Evolutionary conservation across 805 yeast species (phyloP), one percentile per base, ranked within the genome.

Genomic region (Kuraishia hungarica): DNA sequence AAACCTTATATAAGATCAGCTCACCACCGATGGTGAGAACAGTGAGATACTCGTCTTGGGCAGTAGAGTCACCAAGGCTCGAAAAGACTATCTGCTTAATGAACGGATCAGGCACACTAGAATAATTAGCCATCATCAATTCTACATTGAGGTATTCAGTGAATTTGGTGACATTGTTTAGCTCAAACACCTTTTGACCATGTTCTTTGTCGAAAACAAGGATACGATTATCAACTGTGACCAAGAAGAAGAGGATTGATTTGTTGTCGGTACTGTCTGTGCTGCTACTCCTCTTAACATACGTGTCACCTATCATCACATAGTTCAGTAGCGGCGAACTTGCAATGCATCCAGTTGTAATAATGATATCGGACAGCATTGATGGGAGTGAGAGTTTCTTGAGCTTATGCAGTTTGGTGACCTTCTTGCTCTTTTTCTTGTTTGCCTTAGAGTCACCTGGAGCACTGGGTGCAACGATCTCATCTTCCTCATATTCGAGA

Each of bases 11-110:
- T 53, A 87, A 71, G 39, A 82, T 72, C 1, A 90, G 72, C 65
- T 89, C 94, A 61, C 96, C 96, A 54, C 96, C 94, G 64, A 84
- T 81, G 0, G 96, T 90, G 53, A 89, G 69, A 7, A 89, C 74
- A 0, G 90, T 77, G 56, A 91, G 67, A 65, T 83, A 83, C 60
- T 87, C 91, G 51, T 83, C 85, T 50, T 78, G 75, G 28, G 64
- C 58, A 39, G 65, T 60, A 8, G 70, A 65, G 61, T 86, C 88
- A 4, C 97, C 97, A 29, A 90, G 63, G 51, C 78, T 79, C 50
- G 82, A 78, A 19, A 82, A 69, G 0, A 86, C 75, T 17, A 76
- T 72, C 67, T 87, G 89, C 64, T 87, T 87, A 60, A 87, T 80
- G 48, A 80, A 79, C 1, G 92, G 92, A 71, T 86, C 92, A 11